Evolutionary conservation across 1,284 basidiomycete species (phyloP), one percentile per base, ranked within the genome.

Genomic region (Caloboletus inedulis): DNA sequence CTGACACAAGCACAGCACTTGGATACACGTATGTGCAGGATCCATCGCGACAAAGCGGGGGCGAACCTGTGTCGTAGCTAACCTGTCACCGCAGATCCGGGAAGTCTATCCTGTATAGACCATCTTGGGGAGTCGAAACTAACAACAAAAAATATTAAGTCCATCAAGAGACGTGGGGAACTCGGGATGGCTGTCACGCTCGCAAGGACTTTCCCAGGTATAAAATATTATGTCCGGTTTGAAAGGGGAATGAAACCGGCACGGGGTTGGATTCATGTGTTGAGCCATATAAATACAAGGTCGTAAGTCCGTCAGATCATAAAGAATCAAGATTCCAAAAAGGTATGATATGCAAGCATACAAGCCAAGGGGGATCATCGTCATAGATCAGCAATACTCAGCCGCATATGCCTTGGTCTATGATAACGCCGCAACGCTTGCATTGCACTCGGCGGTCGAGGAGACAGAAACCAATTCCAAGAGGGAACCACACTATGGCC

Each of bases 401-500:
- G 47, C 61, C 66, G 40, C 74, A 76, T 1, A 74, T 43, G 16
- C 74, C 74, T 3, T 69, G 65, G 35, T 72, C 68, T 16, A 75
- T 55, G 19, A 62, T 29, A 14, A 58, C 52, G 14, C 78, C 78
- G 46, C 79, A 91, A 12, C 86, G 80, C 21, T 62, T 69, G 68
- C 88, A 91, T 54, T 75, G 77, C 36, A 87, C 81, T 47, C 75
- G 72, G 44, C 84, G 76, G 65, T 91, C 89, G 16, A 91, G 73
- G 14, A 91, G 65, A 62, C 89, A 91, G 7, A 86, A 71, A 3
- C 80, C 86, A 41, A 91, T 76, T 7, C 89, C 89, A 0, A 90
- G 69, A 2, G 89, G 89, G 72, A 91, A 91, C 87, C 89, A 91
- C 57, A 91, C 74, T 23, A 91, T 72, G 4, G 89, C 89, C 13